Conservation (phyloP, 2,329 filamentous ascomycete genomes). For the Pseudofabraea citricarpa region DNA sequence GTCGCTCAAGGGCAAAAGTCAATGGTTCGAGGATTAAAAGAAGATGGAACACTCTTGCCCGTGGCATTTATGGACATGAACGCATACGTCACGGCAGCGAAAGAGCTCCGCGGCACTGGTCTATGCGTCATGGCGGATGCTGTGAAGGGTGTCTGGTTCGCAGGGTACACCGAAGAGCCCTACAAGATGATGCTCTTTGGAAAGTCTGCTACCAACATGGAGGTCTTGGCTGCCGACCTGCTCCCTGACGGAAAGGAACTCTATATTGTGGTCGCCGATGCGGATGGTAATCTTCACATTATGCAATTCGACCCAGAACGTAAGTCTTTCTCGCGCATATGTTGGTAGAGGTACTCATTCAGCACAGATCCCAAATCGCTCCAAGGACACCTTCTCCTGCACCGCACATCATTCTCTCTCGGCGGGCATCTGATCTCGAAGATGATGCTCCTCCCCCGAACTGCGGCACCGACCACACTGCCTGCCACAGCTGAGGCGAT, state of each 20-base stretch:
- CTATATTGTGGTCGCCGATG: slow-evolving; percentile 77
- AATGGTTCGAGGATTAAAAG: slow-evolving; percentile 93
- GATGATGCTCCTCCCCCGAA: slow-evolving; percentile 71
- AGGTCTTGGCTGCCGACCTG: slow-evolving; percentile 80
- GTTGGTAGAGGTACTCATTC: slow-evolving; percentile 5
- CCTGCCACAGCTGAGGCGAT: slow-evolving; percentile 35
- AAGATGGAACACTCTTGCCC: slow-evolving; percentile 86
- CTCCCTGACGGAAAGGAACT: slow-evolving; percentile 80
- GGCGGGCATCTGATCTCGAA: slow-evolving; percentile 72
- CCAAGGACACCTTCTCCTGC: slow-evolving; percentile 80
- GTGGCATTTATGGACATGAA: slow-evolving; percentile 98
- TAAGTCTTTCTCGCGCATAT: slow-evolving; percentile 40
- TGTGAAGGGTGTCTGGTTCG: slow-evolving; percentile 92
- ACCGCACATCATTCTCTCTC: slow-evolving; percentile 82
- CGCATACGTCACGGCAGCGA: slow-evolving; percentile 83
- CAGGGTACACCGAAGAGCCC: slow-evolving; percentile 92
- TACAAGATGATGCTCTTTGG: slow-evolving; percentile 93
- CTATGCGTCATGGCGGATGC: slow-evolving; percentile 86
- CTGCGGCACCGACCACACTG: slow-evolving; percentile 42
- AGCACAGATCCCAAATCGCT: slow-evolving; percentile 81
- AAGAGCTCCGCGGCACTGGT: slow-evolving; percentile 77
- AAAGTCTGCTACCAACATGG: slow-evolving; percentile 74
- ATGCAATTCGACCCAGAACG: slow-evolving; percentile 93
- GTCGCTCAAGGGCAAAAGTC: slow-evolving; percentile 94
- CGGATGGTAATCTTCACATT: slow-evolving; percentile 80